These are phyloP conservation scores for Colletotrichum spinosum DNA, from an alignment of 2,329 filamentous ascomycete genomes.

Conservation along the genomic window DNA sequence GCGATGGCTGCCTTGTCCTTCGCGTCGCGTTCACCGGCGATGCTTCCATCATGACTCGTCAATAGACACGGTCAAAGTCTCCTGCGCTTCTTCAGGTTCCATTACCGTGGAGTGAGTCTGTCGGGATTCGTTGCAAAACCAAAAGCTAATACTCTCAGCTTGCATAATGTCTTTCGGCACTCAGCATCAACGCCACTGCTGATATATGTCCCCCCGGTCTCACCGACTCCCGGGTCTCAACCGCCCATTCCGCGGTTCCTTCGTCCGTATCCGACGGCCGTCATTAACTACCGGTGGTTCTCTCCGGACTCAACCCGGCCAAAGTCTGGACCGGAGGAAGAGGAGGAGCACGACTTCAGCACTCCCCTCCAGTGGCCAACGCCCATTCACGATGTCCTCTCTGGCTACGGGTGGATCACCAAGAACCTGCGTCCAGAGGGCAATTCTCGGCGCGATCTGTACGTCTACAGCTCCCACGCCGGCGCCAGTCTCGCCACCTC, in stretches of 20 bases:
- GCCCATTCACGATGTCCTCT: slow-evolving; percentile 66
- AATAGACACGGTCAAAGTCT: slow-evolving; percentile 56
- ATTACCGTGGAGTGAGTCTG: slow-evolving; percentile 62
- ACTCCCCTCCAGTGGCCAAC: slow-evolving; percentile 61
- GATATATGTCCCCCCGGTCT: slow-evolving; percentile 66
- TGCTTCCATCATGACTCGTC: slow-evolving; percentile 32
- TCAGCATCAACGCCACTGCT: slow-evolving; percentile 58
- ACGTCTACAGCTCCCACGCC: slow-evolving; percentile 68
- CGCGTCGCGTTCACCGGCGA: slow-evolving; percentile 24
- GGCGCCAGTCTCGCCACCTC: slow-evolving; percentile 68
- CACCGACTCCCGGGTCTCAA: slow-evolving; percentile 44
- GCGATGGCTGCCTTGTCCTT: slow-evolving; percentile 27
- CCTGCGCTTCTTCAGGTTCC: slow-evolving; percentile 61
- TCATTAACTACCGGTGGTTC: slow-evolving; percentile 71
- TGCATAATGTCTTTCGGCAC: slow-evolving; percentile 59
- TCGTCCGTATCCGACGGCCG: slow-evolving; percentile 58
- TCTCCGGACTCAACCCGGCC: slow-evolving; percentile 37
- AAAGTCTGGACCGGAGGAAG: slow-evolving; percentile 14
- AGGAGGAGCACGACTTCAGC: slow-evolving; percentile 25
- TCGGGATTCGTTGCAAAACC: neutral
- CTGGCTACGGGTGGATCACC: slow-evolving; percentile 66
- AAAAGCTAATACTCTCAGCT: slow-evolving; percentile 49
- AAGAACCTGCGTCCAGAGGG: slow-evolving; percentile 54
- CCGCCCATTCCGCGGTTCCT: slow-evolving; percentile 55
- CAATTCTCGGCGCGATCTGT: slow-evolving; percentile 53